Conservation (phyloP, 257 asterid genomes). For the Fraxinus americana region DNA sequence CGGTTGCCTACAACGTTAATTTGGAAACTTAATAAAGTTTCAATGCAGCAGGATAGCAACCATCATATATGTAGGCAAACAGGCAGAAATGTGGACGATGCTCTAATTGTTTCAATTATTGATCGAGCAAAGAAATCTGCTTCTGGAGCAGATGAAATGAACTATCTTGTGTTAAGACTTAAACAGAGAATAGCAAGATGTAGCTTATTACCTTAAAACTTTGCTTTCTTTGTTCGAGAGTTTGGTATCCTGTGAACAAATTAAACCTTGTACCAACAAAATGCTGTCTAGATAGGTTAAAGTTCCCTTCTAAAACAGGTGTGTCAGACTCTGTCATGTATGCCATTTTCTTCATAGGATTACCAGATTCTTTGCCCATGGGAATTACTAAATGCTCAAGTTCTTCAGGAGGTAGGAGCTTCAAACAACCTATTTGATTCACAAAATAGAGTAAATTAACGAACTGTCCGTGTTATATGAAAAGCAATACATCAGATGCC, state of each 20-base stretch:
- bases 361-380: slow-evolving; percentile 34
- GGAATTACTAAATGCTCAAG: slow-evolving; percentile 78
- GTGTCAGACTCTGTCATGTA: slow-evolving; percentile 52
- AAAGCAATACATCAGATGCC: slow-evolving; percentile 9
- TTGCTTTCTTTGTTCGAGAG: slow-evolving; percentile 73
- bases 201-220: slow-evolving; percentile 63
- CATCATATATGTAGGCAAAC: background rate
- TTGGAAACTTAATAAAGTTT: background rate
- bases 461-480: background rate
- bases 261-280: slow-evolving; percentile 64
- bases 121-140: background rate
- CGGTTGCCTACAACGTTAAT: slow-evolving; percentile 56
- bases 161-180: background rate
- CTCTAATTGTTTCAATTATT: slow-evolving; percentile 14
- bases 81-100: slow-evolving; percentile 5
- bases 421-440: slow-evolving; percentile 65
- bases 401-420: slow-evolving; percentile 80
- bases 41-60: background rate
- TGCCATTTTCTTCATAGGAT: slow-evolving; percentile 55
- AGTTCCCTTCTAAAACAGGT: slow-evolving; percentile 34
- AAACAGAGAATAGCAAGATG: slow-evolving; percentile 13
- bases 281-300: slow-evolving; percentile 44
- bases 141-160: slow-evolving; percentile 6
- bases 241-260: slow-evolving; percentile 89
- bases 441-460: slow-evolving; percentile 20